Conservation (phyloP, 345 rosid genomes). For the Eucalyptus marginata region DNA sequence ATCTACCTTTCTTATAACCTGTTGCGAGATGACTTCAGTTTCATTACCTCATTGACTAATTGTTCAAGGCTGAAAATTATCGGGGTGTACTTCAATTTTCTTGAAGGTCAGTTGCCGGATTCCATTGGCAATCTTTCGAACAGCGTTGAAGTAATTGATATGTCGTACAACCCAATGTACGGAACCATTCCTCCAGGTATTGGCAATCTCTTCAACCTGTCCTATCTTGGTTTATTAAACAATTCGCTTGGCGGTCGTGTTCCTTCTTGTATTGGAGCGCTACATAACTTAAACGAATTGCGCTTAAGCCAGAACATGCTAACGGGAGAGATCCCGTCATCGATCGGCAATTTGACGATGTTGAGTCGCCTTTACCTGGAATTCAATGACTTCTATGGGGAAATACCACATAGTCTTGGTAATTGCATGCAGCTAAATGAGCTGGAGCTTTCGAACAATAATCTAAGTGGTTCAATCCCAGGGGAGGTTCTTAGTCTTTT, state of each 20-base stretch:
- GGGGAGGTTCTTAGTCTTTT: background rate
- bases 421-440: background rate
- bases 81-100: accelerated
- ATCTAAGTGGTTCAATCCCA: background rate
- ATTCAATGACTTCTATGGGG: background rate
- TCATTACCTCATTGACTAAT: background rate
- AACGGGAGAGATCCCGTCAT: background rate
- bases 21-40: background rate
- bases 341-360: background rate
- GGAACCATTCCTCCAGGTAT: background rate
- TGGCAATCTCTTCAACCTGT: background rate
- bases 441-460: conserved; percentile 10
- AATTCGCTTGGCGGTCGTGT: background rate
- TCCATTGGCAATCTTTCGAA: background rate
- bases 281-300: background rate
- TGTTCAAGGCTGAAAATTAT: background rate
- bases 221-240: accelerated
- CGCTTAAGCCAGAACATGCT: background rate
- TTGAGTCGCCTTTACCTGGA: accelerated
- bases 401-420: conserved; percentile 4
- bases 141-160: accelerated
- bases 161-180: accelerated
- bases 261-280: background rate
- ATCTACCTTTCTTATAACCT: accelerated
- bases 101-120: background rate